Evolutionary conservation across 1,139 yeast species (phyloP), one percentile per base, ranked within the genome.

Genomic region (Diutina siamensis): DNA sequence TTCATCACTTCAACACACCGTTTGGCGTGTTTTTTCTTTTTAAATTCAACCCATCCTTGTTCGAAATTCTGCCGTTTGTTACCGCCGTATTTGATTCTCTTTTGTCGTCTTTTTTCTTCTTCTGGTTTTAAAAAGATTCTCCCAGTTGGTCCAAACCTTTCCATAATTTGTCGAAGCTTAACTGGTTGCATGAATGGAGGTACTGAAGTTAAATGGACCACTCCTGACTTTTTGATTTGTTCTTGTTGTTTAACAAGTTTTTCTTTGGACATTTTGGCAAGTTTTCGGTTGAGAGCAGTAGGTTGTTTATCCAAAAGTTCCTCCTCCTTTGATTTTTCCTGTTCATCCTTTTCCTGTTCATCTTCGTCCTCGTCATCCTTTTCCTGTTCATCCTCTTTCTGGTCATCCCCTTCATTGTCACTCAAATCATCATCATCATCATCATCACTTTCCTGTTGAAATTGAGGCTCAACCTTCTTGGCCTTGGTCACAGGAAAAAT

Each of bases 141-240:
- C 53, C 87, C 95, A 9, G 89, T 74, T 49, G 78, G 80, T 8
- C 99, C 99, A 62, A 89, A 94, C 51, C 87, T 68, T 1, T 80
- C 62, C 35, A 94, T 67, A 13, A 92, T 75, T 47, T 88, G 94
- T 54, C 95, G 74, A 64, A 92, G 69, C 58, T 88, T 92, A 2
- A 83, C 77, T 0, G 99, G 98, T 58, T 88, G 88, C 98, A 92
- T 94, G 58, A 84, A 92, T 31, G 98, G 98, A 0, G 99, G 99
- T 9, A 94, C 76, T 48, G 83, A 73, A 0, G 97, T 88, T 3
- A 92, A 64, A 56, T 92, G 94, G 21, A 95, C 82, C 2, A 94
- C 97, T 2, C 98, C 99, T 0, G 96, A 80, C 55, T 76, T 83
- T 53, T 77, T 76, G 35, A 78, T 71, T 52, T 74, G 74, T 53